A percentile compares a stretch with the other conserved stretches of the same genome.
phyloP scores from a whole-genome alignment of 768 basidiomycete species.

The Paxillus ammoniavirescens region DNA sequence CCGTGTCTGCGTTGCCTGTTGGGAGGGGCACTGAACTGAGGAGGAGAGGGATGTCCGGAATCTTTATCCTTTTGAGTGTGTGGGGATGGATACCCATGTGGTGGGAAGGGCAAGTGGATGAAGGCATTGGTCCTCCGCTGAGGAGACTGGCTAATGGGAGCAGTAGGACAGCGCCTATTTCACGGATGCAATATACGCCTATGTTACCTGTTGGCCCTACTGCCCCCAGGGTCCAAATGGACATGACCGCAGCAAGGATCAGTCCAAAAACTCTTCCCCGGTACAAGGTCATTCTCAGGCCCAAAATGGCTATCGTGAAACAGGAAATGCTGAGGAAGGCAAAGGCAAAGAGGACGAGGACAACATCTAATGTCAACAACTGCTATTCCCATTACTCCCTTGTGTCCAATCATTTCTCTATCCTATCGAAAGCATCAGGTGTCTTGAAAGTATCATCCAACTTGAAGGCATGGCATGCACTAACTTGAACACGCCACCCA shows the following conservation, averaged over 20 bases:
- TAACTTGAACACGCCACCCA: constrained; percentile 20
- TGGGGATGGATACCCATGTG: neutral
- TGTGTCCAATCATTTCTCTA: constrained; percentile 31
- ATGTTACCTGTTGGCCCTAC: constrained; percentile 12
- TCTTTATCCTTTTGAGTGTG: neutral
- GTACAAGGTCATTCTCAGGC: neutral
- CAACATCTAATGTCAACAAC: constrained; percentile 79
- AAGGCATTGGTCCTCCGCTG: neutral
- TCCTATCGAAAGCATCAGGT: constrained; percentile 20
- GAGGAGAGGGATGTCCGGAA: neutral
- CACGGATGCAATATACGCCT: constrained; percentile 31
- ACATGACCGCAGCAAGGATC: neutral
- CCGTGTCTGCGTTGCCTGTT: neutral
- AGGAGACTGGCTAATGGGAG: constrained; percentile 3
- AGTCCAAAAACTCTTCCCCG: neutral
- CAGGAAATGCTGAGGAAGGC: constrained; percentile 7
- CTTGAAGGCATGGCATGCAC: constrained; percentile 3
- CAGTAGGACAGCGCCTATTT: constrained; percentile 12
- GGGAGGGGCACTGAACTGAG: neutral
- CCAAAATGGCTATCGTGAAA: neutral
- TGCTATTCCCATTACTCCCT: constrained; percentile 65
- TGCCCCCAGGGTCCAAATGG: neutral
- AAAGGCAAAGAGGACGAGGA: constrained; percentile 16
- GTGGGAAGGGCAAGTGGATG: neutral
- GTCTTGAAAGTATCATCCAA: constrained; percentile 27